A percentile compares a stretch with the other conserved stretches of the same genome.
These are phyloP conservation scores for Clathrospora elynae DNA, from an alignment of 2,329 filamentous ascomycete genomes.

Conservation along the genomic window DNA sequence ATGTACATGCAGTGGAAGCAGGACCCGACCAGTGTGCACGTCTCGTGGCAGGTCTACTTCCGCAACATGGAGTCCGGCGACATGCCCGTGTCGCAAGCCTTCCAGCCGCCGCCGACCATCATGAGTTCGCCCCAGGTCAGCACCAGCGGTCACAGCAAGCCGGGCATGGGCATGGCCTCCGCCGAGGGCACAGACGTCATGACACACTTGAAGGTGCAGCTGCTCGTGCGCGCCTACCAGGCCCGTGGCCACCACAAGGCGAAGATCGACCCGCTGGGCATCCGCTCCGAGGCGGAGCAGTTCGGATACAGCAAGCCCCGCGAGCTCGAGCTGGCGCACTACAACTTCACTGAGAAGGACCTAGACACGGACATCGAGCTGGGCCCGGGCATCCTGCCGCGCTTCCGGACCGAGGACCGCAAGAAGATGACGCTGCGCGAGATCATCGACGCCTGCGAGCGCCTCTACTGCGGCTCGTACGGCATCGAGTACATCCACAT, in stretches of 20 bases:
- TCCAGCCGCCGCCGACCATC: constrained; percentile 91
- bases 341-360: constrained; percentile 93
- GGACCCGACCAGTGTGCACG: constrained; percentile 89
- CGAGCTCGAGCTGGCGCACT: constrained; percentile 90
- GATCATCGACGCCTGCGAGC: constrained; percentile 91
- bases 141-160: constrained; percentile 69
- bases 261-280: constrained; percentile 93
- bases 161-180: constrained; percentile 68
- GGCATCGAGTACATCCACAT: constrained; percentile 99
- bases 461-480: constrained; percentile 96
- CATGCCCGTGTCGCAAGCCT: constrained; percentile 97
- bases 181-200: constrained; percentile 80
- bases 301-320: constrained; percentile 88
- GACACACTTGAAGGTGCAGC: constrained; percentile 97
- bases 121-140: constrained; percentile 81
- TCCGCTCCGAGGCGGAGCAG: constrained; percentile 81
- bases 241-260: constrained; percentile 98
- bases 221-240: constrained; percentile 96
- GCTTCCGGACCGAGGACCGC: constrained; percentile 84
- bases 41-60: constrained; percentile 99
- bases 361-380: constrained; percentile 89
- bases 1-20: constrained; percentile 99
- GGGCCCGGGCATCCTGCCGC: constrained; percentile 91
- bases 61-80: constrained; percentile 98
- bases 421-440: constrained; percentile 97